phyloP scores from a whole-genome alignment of 805 yeast species.

The Suhomyces faveliae region DNA sequence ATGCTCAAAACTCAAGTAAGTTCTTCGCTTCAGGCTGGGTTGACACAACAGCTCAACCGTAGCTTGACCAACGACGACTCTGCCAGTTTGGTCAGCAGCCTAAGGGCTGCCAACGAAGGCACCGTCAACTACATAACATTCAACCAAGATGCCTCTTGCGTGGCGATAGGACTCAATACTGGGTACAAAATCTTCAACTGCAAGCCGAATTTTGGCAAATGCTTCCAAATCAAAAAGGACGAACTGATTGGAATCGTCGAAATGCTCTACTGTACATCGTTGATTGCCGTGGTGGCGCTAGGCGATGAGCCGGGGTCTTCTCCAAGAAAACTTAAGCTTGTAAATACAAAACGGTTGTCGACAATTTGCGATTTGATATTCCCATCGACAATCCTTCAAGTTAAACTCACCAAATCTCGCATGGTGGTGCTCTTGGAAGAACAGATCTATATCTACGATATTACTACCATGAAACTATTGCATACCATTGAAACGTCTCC shows the following conservation, averaged over 20 bases:
- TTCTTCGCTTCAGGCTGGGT: conserved; percentile 11
- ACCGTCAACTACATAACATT: conserved; percentile 49
- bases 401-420: conserved; percentile 32
- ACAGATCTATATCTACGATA: conserved; percentile 44
- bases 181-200: conserved; percentile 80
- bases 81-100: conserved; percentile 15
- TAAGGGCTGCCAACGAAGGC: conserved; percentile 4
- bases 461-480: conserved; percentile 38
- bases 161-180: conserved; percentile 66
- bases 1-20: conserved; percentile 16
- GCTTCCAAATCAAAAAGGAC: conserved; percentile 31
- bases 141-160: conserved; percentile 86
- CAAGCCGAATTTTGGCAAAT: conserved; percentile 68
- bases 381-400: conserved; percentile 41
- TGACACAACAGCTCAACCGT: conserved; percentile 11
- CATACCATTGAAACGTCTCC: conserved; percentile 47
- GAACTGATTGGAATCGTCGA: conserved; percentile 73
- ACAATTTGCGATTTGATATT: conserved; percentile 45
- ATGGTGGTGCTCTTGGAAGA: conserved; percentile 41
- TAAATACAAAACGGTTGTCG: conserved; percentile 71
- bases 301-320: conserved; percentile 70
- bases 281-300: conserved; percentile 78
- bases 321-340: conserved; percentile 78
- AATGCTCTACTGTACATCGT: conserved; percentile 86
- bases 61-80: conserved; percentile 16